Conservation (phyloP, 148 eudicot genomes). For the Vaccinium myrtillus region DNA sequence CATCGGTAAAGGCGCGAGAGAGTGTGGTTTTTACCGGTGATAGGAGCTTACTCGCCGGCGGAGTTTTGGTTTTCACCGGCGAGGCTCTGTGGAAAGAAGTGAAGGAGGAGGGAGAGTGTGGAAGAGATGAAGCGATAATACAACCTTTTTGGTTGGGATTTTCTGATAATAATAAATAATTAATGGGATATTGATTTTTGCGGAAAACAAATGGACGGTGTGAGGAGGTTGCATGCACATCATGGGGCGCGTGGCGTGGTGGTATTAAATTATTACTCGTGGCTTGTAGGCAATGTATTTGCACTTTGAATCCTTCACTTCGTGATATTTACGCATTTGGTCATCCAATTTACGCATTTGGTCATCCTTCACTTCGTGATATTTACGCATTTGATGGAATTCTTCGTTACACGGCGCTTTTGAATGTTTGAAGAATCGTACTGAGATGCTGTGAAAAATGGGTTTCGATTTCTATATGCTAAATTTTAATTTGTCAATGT, state of each 20-base stretch:
- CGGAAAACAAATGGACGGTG: not conserved
- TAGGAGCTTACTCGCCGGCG: conserved; percentile 18
- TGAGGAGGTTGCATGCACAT: not conserved
- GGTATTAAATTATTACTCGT: not conserved
- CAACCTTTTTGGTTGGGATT: not conserved
- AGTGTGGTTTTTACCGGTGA: not conserved
- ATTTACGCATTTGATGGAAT: too few relatives aligned
- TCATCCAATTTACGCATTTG: too few relatives aligned
- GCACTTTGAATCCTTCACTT: not conserved
- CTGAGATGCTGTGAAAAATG: not conserved
- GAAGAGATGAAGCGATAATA: conserved; percentile 9
- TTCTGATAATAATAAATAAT: too few relatives aligned
- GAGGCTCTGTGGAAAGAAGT: not conserved
- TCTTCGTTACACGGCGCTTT: not conserved
- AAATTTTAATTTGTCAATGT: not conserved
- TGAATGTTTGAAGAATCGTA: not conserved
- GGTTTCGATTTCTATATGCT: not conserved
- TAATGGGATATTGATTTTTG: not conserved
- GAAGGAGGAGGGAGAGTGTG: conserved; percentile 11
- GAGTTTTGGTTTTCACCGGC: conserved; percentile 6
- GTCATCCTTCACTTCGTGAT: not conserved
- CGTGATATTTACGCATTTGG: too few relatives aligned
- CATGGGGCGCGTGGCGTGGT: not conserved
- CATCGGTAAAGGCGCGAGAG: conserved; percentile 19
- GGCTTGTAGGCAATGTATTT: not conserved